Evolutionary conservation across 306 rosid species (phyloP), one percentile per base, ranked within the genome.

Genomic region (Dryas alaskensis): DNA sequence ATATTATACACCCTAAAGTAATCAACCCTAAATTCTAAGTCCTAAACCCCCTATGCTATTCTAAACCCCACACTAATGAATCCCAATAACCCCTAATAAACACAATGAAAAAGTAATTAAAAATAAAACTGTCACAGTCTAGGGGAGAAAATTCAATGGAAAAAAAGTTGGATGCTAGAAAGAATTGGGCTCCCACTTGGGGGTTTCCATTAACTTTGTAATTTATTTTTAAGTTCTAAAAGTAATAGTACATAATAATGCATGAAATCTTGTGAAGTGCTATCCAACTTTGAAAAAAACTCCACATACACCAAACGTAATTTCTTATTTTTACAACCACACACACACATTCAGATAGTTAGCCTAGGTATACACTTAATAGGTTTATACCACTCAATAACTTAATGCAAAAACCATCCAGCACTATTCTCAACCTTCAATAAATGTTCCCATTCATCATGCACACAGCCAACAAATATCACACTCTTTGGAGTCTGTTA

Each of bases 211-310:
- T 31, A 31, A 31, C 1, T 31, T 31, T 31, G 37, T 67, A 59
- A 73, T 31, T 74, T 55, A 49, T 4, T 57, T 44, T 66, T 74
- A 79, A 70, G 72, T 80, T 27, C 69, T 69, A 70, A 59, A 19
- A 22, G n/a, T 16, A 19, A 54, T 62, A 59, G 12, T 6, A 59
- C 8, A 51, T 60, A 64, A n/a, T 46, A 10, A 48, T 42, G 50
- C 22, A 59, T 4, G 12, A 71, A 63, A 12, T 48, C 67, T 53
- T 76, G 22, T 8, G 42, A 7, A 60, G 50, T 52, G 51, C 10
- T 45, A 47, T 40, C 51, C 65, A 51, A 51, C 27, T 37, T 39
- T 44, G 22, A 22, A 4, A 27, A 53, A 53, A 47, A 10, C 14
- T 54, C 25, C 60, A 52, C 4, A 77, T 55, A 60, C 19, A 54